A percentile compares a stretch with the other conserved stretches of the same genome.
These are phyloP conservation scores for Trametes polyzona DNA, from an alignment of 1,284 basidiomycete species.

Conservation along the genomic window DNA sequence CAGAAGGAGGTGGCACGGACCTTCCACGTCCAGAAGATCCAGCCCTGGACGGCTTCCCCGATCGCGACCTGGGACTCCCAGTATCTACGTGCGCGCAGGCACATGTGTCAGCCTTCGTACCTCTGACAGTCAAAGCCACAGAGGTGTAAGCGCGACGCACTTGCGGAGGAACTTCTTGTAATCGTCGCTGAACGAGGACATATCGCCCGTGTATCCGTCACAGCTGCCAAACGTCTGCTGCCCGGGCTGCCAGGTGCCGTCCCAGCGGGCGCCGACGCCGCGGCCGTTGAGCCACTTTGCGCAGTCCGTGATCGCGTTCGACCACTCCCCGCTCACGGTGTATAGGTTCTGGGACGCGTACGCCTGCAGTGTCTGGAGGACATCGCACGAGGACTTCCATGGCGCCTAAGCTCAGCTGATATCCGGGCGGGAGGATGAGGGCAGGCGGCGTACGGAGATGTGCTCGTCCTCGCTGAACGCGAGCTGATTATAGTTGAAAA, in stretches of 20 bases:
- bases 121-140: no score
- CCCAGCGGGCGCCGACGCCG: constrained; percentile 74
- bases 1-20: no score
- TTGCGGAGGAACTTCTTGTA: constrained; percentile 70
- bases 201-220: constrained; percentile 61
- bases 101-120: background rate
- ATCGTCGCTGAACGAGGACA: constrained; percentile 56
- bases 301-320: constrained; percentile 80
- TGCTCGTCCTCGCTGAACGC: constrained; percentile 59
- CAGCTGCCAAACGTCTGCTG: constrained; percentile 60
- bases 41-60: constrained; percentile 71
- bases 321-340: constrained; percentile 80
- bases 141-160: no score
- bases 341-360: constrained; percentile 58
- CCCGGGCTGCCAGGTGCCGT: constrained; percentile 50
- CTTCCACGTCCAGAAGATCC: constrained; percentile 89
- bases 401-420: background rate
- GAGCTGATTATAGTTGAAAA: constrained; percentile 69
- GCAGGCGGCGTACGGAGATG: constrained; percentile 43
- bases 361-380: constrained; percentile 28
- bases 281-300: constrained; percentile 77
- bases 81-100: no score
- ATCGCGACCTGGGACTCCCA: constrained; percentile 80
- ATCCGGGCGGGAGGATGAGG: background rate
- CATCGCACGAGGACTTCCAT: constrained; percentile 32